A percentile compares a stretch with the other conserved stretches of the same genome.
Conservation (phyloP, 2,329 filamentous ascomycete species). For the Raffaelea ambrosiae region DNA sequence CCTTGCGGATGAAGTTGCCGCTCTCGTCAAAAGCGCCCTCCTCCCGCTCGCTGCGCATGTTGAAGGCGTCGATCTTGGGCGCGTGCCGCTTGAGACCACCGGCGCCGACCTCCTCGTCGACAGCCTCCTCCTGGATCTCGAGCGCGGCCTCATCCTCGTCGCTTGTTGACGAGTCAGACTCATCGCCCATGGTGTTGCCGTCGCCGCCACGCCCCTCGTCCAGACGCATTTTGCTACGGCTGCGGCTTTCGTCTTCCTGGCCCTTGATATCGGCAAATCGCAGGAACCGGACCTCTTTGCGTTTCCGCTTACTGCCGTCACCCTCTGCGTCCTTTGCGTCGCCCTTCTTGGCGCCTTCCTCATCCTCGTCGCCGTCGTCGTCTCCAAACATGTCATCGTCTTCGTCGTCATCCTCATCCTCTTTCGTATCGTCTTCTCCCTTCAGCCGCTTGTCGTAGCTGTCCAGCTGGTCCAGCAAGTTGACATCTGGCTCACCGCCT, state of each 20-base stretch:
- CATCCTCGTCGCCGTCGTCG: slow-evolving; percentile 43
- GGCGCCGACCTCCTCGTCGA: slow-evolving; percentile 84
- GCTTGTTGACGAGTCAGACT: slow-evolving; percentile 23
- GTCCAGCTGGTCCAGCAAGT: slow-evolving; percentile 44
- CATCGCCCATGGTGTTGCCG: not conserved
- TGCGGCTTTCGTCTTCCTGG: slow-evolving; percentile 64
- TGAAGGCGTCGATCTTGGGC: slow-evolving; percentile 92
- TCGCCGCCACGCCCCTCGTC: slow-evolving; percentile 58
- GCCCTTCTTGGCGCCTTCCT: slow-evolving; percentile 26
- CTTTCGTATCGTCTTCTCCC: slow-evolving; percentile 18
- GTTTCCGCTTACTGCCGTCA: slow-evolving; percentile 42
- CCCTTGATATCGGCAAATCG: slow-evolving; percentile 63
- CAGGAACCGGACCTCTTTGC: slow-evolving; percentile 53
- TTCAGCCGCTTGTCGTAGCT: slow-evolving; percentile 39
- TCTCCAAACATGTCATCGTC: slow-evolving; percentile 83
- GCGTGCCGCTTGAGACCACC: slow-evolving; percentile 89
- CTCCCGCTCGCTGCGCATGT: slow-evolving; percentile 82
- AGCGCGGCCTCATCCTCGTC: slow-evolving; percentile 66
- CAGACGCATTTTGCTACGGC: slow-evolving; percentile 62
- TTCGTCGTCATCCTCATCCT: slow-evolving; percentile 20
- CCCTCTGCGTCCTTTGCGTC: slow-evolving; percentile 20
- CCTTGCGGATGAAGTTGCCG: slow-evolving; percentile 88
- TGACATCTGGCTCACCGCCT: slow-evolving; percentile 29
- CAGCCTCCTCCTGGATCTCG: slow-evolving; percentile 63
- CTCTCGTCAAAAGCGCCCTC: slow-evolving; percentile 86